A percentile compares a stretch with the other conserved stretches of the same genome.
These are phyloP conservation scores for Aspergillus ochraceus DNA, from an alignment of 2,329 filamentous ascomycete genomes.

Conservation along the genomic window DNA sequence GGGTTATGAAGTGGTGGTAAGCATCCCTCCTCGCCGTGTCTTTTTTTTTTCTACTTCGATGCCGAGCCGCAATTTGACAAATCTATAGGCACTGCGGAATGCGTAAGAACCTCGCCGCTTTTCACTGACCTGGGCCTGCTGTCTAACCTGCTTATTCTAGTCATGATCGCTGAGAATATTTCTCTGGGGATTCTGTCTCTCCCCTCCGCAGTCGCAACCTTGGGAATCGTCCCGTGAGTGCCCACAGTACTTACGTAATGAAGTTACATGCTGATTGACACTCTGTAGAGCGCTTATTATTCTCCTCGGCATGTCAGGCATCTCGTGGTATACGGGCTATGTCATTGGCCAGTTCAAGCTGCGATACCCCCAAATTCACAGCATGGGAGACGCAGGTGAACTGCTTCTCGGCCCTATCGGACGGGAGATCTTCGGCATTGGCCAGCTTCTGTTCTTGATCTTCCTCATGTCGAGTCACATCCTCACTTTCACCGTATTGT, in stretches of 20 bases:
- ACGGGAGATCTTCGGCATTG: constrained; percentile 61
- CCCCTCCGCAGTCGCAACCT: constrained; percentile 52
- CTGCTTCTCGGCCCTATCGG: constrained; percentile 63
- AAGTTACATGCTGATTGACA: not conserved
- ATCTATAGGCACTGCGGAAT: constrained; percentile 36
- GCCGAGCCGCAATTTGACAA: not conserved
- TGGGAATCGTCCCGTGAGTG: constrained; percentile 56
- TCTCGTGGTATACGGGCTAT: constrained; percentile 61
- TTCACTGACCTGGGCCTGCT: not conserved
- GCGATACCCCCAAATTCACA: constrained; percentile 58
- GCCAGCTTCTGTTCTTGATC: constrained; percentile 63
- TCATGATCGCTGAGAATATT: constrained; percentile 61
- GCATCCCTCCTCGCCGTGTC: constrained; percentile 1
- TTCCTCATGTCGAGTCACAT: constrained; percentile 72
- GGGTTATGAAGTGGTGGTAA: constrained; percentile 49
- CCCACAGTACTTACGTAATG: not conserved
- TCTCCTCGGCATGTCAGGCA: constrained; percentile 53
- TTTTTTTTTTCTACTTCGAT: not conserved
- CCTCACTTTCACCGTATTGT: constrained; percentile 66
- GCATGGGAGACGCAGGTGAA: constrained; percentile 67
- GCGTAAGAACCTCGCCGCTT: constrained; percentile 27
- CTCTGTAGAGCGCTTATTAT: constrained; percentile 50
- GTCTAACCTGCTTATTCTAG: constrained; percentile 22
- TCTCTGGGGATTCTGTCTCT: constrained; percentile 59
- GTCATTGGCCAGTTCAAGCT: constrained; percentile 61